phyloP scores from a whole-genome alignment of 2,329 filamentous ascomycete genomes.

The Alternaria consortialis region DNA sequence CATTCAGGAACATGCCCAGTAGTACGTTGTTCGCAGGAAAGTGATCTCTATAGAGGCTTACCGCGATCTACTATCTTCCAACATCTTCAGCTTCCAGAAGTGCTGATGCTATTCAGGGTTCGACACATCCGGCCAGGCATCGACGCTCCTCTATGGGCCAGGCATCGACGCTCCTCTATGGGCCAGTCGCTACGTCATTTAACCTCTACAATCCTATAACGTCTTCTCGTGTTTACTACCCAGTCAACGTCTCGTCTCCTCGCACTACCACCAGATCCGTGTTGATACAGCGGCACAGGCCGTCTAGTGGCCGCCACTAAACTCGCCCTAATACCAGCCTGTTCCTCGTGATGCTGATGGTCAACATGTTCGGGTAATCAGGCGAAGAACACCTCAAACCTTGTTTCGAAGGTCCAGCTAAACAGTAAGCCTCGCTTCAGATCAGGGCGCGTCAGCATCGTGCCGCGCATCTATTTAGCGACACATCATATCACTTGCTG shows the following conservation, averaged over 20 bases:
- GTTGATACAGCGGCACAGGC: slow-evolving; percentile 2
- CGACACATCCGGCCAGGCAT: background rate
- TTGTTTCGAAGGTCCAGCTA: background rate
- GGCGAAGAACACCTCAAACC: background rate
- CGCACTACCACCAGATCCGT: background rate
- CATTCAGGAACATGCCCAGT: background rate
- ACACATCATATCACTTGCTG: background rate
- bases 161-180: background rate
- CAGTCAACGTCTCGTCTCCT: background rate
- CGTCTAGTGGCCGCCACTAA: background rate
- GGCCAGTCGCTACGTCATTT: background rate
- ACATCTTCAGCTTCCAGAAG: background rate
- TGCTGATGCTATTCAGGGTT: background rate
- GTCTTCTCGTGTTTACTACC: background rate
- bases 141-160: background rate
- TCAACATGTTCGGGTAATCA: slow-evolving; percentile 3
- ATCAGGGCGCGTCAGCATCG: slow-evolving; percentile 9
- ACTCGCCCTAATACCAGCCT: background rate
- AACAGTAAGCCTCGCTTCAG: slow-evolving; percentile 5
- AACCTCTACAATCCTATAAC: background rate
- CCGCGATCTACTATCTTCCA: background rate
- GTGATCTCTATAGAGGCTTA: background rate
- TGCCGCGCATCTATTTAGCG: slow-evolving; percentile 2
- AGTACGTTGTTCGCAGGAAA: background rate
- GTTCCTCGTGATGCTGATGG: background rate